Conservation (phyloP, 352 stramenopile genomes). For the Phytophthora gonapodyides region DNA sequence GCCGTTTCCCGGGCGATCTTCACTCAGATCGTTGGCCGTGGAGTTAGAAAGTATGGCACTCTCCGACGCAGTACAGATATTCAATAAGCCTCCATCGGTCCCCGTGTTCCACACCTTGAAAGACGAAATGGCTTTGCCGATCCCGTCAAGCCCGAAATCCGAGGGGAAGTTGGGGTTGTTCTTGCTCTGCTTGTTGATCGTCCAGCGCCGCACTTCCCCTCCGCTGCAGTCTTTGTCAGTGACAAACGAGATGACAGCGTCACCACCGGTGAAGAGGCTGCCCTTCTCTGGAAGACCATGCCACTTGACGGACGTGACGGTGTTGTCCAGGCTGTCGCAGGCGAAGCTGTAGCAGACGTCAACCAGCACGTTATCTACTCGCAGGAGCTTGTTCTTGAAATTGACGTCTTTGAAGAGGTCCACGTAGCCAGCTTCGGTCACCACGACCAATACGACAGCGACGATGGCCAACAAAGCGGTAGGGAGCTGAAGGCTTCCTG, state of each 20-base stretch:
- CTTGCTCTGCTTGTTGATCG: constrained; percentile 12
- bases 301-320: constrained; percentile 22
- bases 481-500: neutral
- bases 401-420: constrained; percentile 18
- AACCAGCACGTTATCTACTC: neutral
- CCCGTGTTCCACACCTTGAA: constrained; percentile 13
- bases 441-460: neutral
- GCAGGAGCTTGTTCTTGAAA: constrained; percentile 20
- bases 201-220: constrained; percentile 3
- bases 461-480: neutral
- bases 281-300: constrained; percentile 7
- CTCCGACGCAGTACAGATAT: constrained; percentile 3
- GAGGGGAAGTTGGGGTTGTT: constrained; percentile 4
- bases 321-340: constrained; percentile 14
- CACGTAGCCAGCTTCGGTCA: constrained; percentile 10
- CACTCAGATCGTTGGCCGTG: neutral
- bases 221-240: constrained; percentile 8
- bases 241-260: constrained; percentile 11
- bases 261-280: constrained; percentile 1
- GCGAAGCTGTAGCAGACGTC: constrained; percentile 24
- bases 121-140: constrained; percentile 14
- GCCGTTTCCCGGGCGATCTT: neutral
- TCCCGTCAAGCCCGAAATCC: constrained; percentile 9
- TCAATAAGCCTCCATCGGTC: neutral
- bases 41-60: neutral